Base-by-base conservation (phyloP, 129 eudicot species). In the Flaveria linearis region DNA sequence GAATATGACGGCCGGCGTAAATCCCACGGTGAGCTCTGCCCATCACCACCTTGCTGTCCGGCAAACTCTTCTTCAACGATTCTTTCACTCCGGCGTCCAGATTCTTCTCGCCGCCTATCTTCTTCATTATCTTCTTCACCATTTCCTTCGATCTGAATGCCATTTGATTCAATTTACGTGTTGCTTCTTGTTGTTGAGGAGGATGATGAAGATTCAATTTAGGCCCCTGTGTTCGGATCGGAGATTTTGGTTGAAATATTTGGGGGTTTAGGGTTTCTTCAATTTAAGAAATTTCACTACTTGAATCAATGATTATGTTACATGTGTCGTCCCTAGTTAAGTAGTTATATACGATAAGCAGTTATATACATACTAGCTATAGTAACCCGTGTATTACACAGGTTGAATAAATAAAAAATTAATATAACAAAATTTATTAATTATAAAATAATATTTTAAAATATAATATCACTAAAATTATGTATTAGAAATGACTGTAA, bases 1-100 rank as follows among this genome's bases (percentile, higher is more conserved):
- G 97, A 69, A 94, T 94, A 75, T 94, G 98, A 18, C 96, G 93
- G 62, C 98, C 98, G 51, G 97, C 97, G 56, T 66, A 94, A 43
- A 94, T 85, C 43, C 98, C 98, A 0, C 98, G 97, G 62, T 94
- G 88, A 20, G 98, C 99, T 55, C 99, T 87, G 15, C 92, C 87
- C 99, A 94, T 94, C 9, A 94, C 90, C 46, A 94, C 88, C 71
- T 89, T 91, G 43, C 73, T 84, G 14, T 94, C 82, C 10, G 99
- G 99, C 39, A 87, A 52, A 75, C 83, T 81, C 76, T 85, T 87
- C 68, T 84, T 74, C 39, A 94, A 71, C 4, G 90, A 81, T 14
- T 91, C 92, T 60, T 94, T 94, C 15, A 86, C 85, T 22, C 89
- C 97, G 0, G 93, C 78, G 12, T 73, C 80, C 70, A 94, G 56